These are phyloP conservation scores for Diaporthe batatas DNA, from an alignment of 2,329 filamentous ascomycete species.

Conservation along the genomic window DNA sequence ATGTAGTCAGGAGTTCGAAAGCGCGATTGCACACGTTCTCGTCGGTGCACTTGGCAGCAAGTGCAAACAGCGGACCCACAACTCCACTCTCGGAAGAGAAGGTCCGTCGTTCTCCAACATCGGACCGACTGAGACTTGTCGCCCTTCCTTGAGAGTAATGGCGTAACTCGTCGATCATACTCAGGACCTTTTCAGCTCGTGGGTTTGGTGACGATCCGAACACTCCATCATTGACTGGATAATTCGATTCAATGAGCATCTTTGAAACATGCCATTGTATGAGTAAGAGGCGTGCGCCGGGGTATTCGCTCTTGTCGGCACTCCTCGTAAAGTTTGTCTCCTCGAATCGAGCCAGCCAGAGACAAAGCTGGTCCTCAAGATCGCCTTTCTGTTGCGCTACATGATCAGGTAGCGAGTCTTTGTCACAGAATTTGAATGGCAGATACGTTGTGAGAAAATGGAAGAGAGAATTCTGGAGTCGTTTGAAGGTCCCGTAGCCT, in stretches of 20 bases:
- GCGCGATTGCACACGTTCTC: neutral
- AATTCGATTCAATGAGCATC: neutral
- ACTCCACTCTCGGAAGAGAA: neutral
- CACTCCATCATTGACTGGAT: neutral
- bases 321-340: neutral
- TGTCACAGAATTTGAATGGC: neutral
- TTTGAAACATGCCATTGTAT: conserved; percentile 4
- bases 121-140: too few relatives aligned
- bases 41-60: neutral
- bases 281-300: neutral
- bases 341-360: neutral
- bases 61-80: neutral
- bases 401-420: neutral
- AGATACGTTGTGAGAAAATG: neutral
- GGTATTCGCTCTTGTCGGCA: neutral
- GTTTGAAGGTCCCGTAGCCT: neutral
- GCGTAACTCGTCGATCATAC: neutral
- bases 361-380: neutral
- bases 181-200: neutral
- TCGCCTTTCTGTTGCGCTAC: neutral
- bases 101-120: neutral
- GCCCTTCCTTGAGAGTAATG: neutral
- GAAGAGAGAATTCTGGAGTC: neutral
- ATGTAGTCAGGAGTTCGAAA: neutral
- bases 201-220: neutral